These are phyloP conservation scores for Boletus subparvulus DNA, from an alignment of 768 basidiomycete species.

Conservation along the genomic window DNA sequence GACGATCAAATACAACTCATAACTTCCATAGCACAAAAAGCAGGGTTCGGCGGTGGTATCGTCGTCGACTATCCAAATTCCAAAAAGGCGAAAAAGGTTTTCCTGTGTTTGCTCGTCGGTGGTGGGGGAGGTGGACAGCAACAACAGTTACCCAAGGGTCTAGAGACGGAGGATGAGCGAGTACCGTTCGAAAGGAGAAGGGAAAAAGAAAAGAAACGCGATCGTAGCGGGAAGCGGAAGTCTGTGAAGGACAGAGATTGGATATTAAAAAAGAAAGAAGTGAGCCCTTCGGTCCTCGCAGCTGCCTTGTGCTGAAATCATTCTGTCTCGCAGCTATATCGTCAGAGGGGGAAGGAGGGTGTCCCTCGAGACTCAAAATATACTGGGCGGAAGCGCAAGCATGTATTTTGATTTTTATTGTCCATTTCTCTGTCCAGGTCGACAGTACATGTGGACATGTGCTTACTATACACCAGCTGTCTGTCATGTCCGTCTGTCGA, in stretches of 20 bases:
- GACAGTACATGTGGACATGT: slow-evolving; percentile 2
- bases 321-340: slow-evolving; percentile 57
- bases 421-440: not conserved
- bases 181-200: slow-evolving; percentile 78
- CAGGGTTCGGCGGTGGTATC: slow-evolving; percentile 95
- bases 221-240: slow-evolving; percentile 69
- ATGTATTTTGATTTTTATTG: slow-evolving; percentile 59
- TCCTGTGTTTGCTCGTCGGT: slow-evolving; percentile 90
- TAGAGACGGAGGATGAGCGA: slow-evolving; percentile 67
- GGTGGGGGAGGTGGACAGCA: slow-evolving; percentile 56
- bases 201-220: slow-evolving; percentile 58
- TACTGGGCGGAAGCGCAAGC: slow-evolving; percentile 86
- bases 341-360: slow-evolving; percentile 78
- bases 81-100: slow-evolving; percentile 93
- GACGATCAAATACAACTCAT: slow-evolving; percentile 98
- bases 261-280: slow-evolving; percentile 98
- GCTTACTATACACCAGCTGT: slow-evolving; percentile 9
- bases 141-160: slow-evolving; percentile 71
- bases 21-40: slow-evolving; percentile 87
- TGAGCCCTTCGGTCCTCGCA: slow-evolving; percentile 31
- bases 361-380: slow-evolving; percentile 87
- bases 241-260: slow-evolving; percentile 78
- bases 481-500: slow-evolving; percentile 29
- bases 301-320: slow-evolving; percentile 1
- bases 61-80: slow-evolving; percentile 98